Conservation (phyloP, 192 early-diverging fungal genomes). For the Coemansia biformis region DNA sequence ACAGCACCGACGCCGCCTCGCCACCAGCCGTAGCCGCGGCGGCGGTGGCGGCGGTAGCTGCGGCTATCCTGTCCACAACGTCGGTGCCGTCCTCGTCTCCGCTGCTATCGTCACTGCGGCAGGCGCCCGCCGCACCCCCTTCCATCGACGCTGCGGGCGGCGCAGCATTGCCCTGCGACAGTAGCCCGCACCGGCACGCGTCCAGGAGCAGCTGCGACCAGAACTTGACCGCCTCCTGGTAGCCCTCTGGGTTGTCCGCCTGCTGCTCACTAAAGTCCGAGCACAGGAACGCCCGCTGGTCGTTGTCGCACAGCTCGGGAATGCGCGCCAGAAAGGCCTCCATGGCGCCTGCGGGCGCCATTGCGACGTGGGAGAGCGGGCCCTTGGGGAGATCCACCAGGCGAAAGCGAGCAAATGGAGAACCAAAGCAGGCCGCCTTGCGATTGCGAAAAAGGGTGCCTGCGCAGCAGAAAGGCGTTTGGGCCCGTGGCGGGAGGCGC, state of each 20-base stretch:
- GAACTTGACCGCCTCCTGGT: slow-evolving; percentile 27
- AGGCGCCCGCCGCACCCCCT: neutral
- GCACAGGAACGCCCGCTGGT: slow-evolving; percentile 44
- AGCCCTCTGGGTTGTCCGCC: slow-evolving; percentile 40
- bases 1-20: slow-evolving; percentile 17
- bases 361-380: no score
- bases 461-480: no score
- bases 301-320: slow-evolving; percentile 20
- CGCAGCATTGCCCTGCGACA: neutral
- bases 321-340: slow-evolving; percentile 8
- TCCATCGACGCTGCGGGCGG: neutral
- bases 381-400: no score
- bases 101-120: neutral
- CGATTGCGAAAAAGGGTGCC: no score
- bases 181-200: slow-evolving; percentile 16
- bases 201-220: slow-evolving; percentile 18
- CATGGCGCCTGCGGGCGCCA: slow-evolving; percentile 1
- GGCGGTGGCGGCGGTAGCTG: neutral
- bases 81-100: slow-evolving; percentile 1
- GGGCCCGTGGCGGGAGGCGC: no score
- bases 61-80: slow-evolving; percentile 4
- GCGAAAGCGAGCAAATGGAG: no score
- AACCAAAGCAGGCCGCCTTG: no score
- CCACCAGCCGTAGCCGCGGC: neutral
- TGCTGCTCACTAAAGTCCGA: slow-evolving; percentile 29